Conservation (phyloP, 1,284 basidiomycete genomes). For the Naganishia sp. region DNA sequence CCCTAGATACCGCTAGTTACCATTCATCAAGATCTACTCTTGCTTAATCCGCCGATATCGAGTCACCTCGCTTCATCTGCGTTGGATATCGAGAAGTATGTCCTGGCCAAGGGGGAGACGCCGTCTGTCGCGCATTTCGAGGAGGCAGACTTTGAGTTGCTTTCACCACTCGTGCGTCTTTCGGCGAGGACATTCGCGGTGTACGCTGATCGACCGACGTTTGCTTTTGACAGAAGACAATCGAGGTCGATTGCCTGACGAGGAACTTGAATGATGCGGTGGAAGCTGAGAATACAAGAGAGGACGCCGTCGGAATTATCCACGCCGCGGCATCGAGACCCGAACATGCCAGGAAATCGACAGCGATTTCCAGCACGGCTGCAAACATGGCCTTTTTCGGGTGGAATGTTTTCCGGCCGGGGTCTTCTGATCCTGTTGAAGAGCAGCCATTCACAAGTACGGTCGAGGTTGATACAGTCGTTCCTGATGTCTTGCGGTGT, state of each 20-base stretch:
- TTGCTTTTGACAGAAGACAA: neutral
- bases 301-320: too few species aligned
- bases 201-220: too few species aligned
- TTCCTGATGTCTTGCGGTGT: conserved; percentile 22
- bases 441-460: neutral
- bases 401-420: conserved; percentile 16
- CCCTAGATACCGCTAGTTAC: neutral
- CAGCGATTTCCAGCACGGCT: conserved; percentile 14
- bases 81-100: conserved; percentile 8
- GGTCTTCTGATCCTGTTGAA: neutral
- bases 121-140: conserved; percentile 25
- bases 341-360: conserved; percentile 14
- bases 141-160: conserved; percentile 21
- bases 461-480: neutral
- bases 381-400: conserved; percentile 23
- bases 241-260: neutral
- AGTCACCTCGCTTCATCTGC: conserved; percentile 19
- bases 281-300: neutral
- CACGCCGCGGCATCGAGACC: neutral
- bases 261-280: conserved; percentile 11
- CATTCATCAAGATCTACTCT: conserved; percentile 16
- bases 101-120: conserved; percentile 14
- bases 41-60: conserved; percentile 25
- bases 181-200: too few species aligned
- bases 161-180: conserved; percentile 9